Evolutionary conservation across 257 asterid genomes (phyloP).

Genomic region (Ophiorrhiza pumila): DNA sequence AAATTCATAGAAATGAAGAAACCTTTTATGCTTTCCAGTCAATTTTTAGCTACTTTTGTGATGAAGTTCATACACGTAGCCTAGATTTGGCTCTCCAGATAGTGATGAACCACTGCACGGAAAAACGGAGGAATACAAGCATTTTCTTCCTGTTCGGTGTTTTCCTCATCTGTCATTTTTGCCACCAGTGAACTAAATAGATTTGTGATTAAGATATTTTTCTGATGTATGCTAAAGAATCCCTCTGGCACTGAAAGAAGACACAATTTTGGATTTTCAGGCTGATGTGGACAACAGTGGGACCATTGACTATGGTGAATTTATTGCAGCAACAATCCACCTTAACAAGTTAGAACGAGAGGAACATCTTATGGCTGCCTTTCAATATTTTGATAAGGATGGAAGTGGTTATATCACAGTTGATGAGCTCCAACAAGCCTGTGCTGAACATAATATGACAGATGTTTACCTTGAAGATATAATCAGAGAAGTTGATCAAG

Average conservation of each 20-base stretch:
- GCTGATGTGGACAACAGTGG: slow-evolving; percentile 92
- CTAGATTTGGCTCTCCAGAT: not conserved
- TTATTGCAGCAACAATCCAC: slow-evolving; percentile 79
- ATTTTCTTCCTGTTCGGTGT: not conserved
- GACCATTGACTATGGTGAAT: slow-evolving; percentile 81
- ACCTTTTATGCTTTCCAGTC: not conserved
- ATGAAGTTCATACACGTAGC: not conserved
- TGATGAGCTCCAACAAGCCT: slow-evolving; percentile 93
- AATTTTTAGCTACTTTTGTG: not conserved
- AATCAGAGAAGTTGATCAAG: slow-evolving; percentile 81
- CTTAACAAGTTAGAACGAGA: slow-evolving; percentile 77
- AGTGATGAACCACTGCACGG: not conserved
- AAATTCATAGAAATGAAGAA: not conserved
- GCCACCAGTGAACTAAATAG: not conserved
- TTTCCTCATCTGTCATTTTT: not conserved
- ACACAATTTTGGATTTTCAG: slow-evolving; percentile 32
- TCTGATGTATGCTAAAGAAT: not conserved
- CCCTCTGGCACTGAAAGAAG: not conserved
- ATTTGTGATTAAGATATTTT: not conserved
- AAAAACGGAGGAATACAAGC: not conserved
- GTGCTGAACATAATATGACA: slow-evolving; percentile 63
- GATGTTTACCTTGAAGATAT: slow-evolving; percentile 67
- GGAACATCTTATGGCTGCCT: slow-evolving; percentile 80
- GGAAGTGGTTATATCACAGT: slow-evolving; percentile 84
- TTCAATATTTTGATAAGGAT: slow-evolving; percentile 80